Base-by-base conservation (phyloP, 1,139 yeast genomes). In the Lodderomyces elongisporus region DNA sequence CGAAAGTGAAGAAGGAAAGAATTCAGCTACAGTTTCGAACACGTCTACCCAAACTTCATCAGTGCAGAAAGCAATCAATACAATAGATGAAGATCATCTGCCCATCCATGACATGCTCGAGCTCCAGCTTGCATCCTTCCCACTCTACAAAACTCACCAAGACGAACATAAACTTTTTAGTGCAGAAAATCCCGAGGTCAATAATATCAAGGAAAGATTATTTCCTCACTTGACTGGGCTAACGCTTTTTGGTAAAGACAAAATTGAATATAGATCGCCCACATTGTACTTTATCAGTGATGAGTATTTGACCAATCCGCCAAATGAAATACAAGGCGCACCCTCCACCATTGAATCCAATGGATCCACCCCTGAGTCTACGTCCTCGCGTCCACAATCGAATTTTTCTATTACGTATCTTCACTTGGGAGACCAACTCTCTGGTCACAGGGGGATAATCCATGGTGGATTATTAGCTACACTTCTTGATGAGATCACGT, bases 401-500 rank as follows among this genome's bases (percentile, higher is more conserved):
- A 55, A 56, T 33, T 49, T 38, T 34, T 49, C 57, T 2, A 32
- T 54, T 14, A 70, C 75, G 0, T 63, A 72, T 32, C 64, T 70
- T 47, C 66, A 62, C 33, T 49, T 74, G 25, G 80, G 79, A 2
- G 48, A 58, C 7, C 52, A 56, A 37, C 52, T 74, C 15, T 61
- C 74, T 0, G 77, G 78, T 1, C 79, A 74, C 47, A 54, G 59
- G 9, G 68, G 68, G 4, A 69, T 74, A 5, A 64, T 74, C n/a
- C 79, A 74, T 45, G 80, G 79, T 1, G 79, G 80, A 0, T 57
- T 74, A 27, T 54, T 70, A 30, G 79, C 79, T 2, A 71, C 79
- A 0, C 51, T 74, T 17, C 54, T 74, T 31, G 79, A 74, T 45
- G 79, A 74, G 44, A 58, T 67, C 32, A 70, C 77, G 4, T 74